Evolutionary conservation across 1,139 yeast species (phyloP).

Genomic region (Suhomyces kunorum): DNA sequence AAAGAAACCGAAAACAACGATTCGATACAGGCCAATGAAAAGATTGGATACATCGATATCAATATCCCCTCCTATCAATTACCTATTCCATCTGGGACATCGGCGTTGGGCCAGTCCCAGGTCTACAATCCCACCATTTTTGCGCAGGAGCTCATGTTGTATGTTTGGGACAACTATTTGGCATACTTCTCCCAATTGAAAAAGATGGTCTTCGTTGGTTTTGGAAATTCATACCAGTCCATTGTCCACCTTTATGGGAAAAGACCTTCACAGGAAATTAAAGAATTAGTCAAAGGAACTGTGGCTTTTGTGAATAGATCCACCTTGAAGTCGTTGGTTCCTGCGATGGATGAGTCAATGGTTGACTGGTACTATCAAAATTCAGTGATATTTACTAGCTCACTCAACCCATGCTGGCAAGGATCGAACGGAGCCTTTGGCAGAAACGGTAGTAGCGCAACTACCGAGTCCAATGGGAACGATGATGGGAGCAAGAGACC

Average conservation of each 20-base stretch:
- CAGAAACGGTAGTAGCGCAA: conserved; percentile 16
- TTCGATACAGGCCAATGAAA: conserved; percentile 46
- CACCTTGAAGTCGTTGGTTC: conserved; percentile 71
- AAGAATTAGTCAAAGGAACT: conserved; percentile 67
- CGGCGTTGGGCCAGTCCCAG: conserved; percentile 18
- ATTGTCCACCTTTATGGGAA: conserved; percentile 87
- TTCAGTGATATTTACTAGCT: conserved; percentile 78
- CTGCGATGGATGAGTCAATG: conserved; percentile 84
- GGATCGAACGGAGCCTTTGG: conserved; percentile 30
- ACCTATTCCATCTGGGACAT: conserved; percentile 27
- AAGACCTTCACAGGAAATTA: conserved; percentile 57
- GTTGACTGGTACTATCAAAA: conserved; percentile 91
- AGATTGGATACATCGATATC: conserved; percentile 80
- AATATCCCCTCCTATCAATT: conserved; percentile 61
- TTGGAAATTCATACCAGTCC: conserved; percentile 88
- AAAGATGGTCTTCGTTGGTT: conserved; percentile 78
- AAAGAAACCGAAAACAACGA: conserved; percentile 40
- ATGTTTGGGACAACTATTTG: conserved; percentile 89
- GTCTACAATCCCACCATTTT: conserved; percentile 62
- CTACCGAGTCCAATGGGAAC: conserved; percentile 20
- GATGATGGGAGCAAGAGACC: conserved; percentile 67
- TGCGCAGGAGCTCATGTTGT: conserved; percentile 74
- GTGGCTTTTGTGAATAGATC: conserved; percentile 70
- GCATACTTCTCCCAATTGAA: conserved; percentile 67
- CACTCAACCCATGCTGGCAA: conserved; percentile 78